phyloP scores from a whole-genome alignment of 108 stramenopile species.

The Pseudonitzschia pungens region DNA sequence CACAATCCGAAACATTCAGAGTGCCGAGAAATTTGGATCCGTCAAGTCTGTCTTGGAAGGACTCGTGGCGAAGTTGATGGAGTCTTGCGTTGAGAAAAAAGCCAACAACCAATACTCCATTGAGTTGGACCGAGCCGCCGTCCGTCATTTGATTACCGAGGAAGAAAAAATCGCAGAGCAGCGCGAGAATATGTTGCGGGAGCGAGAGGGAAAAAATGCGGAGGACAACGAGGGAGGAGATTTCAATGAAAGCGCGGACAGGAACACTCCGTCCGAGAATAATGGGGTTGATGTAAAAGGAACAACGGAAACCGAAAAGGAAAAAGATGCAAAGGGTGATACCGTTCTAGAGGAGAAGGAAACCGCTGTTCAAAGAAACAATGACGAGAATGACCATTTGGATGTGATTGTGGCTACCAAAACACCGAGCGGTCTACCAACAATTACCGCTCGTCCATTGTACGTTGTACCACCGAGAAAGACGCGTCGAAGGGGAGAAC shows the following conservation, averaged over 20 bases:
- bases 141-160: constrained; percentile 30
- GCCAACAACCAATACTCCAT: constrained; percentile 14
- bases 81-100: constrained; percentile 18
- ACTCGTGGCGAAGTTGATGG: constrained; percentile 25
- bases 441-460: constrained; percentile 40
- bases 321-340: neutral
- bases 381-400: neutral
- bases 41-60: constrained; percentile 28
- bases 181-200: constrained; percentile 19
- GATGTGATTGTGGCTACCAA: constrained; percentile 26
- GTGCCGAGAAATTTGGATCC: constrained; percentile 33
- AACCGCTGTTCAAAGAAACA: neutral
- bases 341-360: neutral
- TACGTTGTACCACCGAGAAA: constrained; percentile 57
- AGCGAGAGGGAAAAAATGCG: constrained; percentile 4
- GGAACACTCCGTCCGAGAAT: neutral
- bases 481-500: constrained; percentile 51
- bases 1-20: constrained; percentile 42
- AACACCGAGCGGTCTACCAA: constrained; percentile 16
- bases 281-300: neutral
- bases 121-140: constrained; percentile 25
- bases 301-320: neutral
- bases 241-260: neutral
- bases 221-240: constrained; percentile 5
- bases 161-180: constrained; percentile 20